These are phyloP conservation scores for Mycotypha africana DNA, from an alignment of 371 early-diverging fungal genomes.

Conservation along the genomic window DNA sequence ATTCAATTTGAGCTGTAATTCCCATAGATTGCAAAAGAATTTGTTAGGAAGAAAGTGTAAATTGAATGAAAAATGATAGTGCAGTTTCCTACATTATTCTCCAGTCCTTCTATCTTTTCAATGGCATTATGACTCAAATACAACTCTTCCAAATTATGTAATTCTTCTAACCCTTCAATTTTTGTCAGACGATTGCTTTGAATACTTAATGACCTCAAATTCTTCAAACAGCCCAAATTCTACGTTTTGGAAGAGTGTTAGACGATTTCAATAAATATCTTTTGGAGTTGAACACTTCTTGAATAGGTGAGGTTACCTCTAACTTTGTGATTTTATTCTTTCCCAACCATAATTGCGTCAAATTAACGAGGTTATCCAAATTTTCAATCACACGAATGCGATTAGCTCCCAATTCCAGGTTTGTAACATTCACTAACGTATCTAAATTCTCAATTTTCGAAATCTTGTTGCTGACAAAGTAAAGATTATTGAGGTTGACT, in stretches of 20 bases:
- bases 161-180: conserved; percentile 70
- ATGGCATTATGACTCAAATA: conserved; percentile 86
- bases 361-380: conserved; percentile 67
- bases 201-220: conserved; percentile 77
- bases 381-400: conserved; percentile 86
- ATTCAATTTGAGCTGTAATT: conserved; percentile 53
- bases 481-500: conserved; percentile 57
- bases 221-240: conserved; percentile 39
- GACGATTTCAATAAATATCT: neutral
- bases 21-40: neutral
- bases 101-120: conserved; percentile 70
- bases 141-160: conserved; percentile 76
- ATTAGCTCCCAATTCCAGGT: conserved; percentile 94
- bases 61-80: too few relatives aligned
- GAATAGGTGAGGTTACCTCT: conserved; percentile 61
- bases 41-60: neutral
- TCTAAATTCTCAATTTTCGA: conserved; percentile 70
- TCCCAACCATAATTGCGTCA: conserved; percentile 91
- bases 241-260: conserved; percentile 6
- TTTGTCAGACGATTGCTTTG: conserved; percentile 79
- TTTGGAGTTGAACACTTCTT: too few relatives aligned
- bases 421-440: conserved; percentile 59
- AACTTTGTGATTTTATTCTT: conserved; percentile 93
- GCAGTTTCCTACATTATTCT: conserved; percentile 66
- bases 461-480: conserved; percentile 84